Base-by-base conservation (phyloP, 129 eudicot genomes). In the Helichrysum umbraculigerum region DNA sequence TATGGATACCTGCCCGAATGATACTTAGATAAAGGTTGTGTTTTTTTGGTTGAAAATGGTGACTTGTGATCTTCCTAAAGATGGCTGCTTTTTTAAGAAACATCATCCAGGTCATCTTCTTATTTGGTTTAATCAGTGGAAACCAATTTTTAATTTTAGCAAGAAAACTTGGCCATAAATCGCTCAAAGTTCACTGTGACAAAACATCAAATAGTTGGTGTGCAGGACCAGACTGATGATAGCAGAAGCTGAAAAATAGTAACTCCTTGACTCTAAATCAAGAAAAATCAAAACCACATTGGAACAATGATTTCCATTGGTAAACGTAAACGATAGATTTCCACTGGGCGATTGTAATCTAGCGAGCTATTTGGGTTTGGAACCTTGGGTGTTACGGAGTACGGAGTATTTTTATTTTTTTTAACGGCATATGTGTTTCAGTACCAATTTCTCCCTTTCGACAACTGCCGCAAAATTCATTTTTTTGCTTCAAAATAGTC, bases 121-220 rank as follows among this genome's bases (percentile, higher is more conserved):
- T 41, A 12, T 57, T 29, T 20, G 34, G 74, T 39, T 70, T 15
- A 51, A 71, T 39, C 54, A 50, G 37, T 16, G 57, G 14, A 56
- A 51, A 16, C 22, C 64, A 67, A 39, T 19, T 33, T 0, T 8
- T 72, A 9, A 57, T 22, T 29, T 17, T 41, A 32, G 65, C 60
- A 54, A 58, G 25, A 67, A 59, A 65, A 39, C 12, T 35, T 21
- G 83, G 73, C 14, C 37, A 61, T 5, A 15, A 61, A 74, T 61
- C 10, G 5, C 14, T 7, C 20, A 35, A 71, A 14, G 6, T 76
- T 79, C 81, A 2, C 5, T 10, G 41, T 11, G 75, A 37, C 85
- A 83, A 76, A 50, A 19, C 19, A 77, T 80, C 87, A 66, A 87
- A 77, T 82, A 74, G 73, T 47, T 80, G 82, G 88, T 64, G 71